phyloP scores from a whole-genome alignment of 2,329 filamentous ascomycete species.

The Trichoderma sp. region DNA sequence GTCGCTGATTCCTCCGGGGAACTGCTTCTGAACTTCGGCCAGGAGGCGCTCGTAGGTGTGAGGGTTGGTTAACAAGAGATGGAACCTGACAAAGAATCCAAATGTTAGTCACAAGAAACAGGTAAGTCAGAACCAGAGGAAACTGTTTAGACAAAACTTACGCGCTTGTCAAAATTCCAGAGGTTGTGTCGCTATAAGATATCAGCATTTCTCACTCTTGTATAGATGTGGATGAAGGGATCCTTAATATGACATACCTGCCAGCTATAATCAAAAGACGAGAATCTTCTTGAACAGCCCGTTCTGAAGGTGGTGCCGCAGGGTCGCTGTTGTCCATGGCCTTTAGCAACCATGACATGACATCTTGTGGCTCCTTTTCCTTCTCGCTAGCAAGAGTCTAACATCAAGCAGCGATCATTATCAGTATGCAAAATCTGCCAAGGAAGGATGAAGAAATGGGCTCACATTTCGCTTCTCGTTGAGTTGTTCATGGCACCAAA shows the following conservation, averaged over 20 bases:
- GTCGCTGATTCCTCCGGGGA: conserved; percentile 6
- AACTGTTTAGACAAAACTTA: background rate
- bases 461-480: conserved; percentile 14
- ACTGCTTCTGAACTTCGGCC: background rate
- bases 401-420: background rate
- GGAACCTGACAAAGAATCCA: background rate
- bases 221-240: background rate
- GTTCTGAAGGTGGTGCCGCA: background rate
- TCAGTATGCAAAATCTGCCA: background rate
- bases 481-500: conserved; percentile 27
- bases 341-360: background rate
- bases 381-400: background rate
- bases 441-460: background rate
- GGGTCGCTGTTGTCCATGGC: background rate
- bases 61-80: background rate
- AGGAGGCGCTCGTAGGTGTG: background rate
- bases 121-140: background rate
- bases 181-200: background rate
- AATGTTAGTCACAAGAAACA: background rate
- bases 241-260: background rate
- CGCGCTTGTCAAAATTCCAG: background rate
- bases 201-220: background rate
- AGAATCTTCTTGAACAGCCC: background rate
- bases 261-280: background rate
- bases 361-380: background rate